Percentiles rank a stretch among this genome's conserved stretches.
phyloP scores from a whole-genome alignment of 2,329 filamentous ascomycete genomes.

The Cladosporium sp. region DNA sequence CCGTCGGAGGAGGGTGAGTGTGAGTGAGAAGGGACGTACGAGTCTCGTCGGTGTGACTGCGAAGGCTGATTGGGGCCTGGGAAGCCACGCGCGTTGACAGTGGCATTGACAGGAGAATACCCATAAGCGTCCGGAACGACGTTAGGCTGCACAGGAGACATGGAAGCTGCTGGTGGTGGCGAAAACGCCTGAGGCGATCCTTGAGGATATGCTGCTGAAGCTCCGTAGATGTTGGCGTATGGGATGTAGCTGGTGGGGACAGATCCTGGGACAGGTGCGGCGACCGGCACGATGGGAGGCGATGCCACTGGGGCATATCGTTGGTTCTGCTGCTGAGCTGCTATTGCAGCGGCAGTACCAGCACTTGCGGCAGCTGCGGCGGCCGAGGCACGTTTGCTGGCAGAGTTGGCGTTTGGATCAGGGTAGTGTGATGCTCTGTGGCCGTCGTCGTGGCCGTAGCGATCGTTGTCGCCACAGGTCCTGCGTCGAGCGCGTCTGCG shows the following conservation, averaged over 20 bases:
- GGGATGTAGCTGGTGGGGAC: conserved; percentile 33
- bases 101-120: not conserved
- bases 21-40: not conserved
- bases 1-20: conserved; percentile 22
- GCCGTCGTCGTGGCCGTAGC: conserved; percentile 27
- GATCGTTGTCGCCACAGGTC: conserved; percentile 24
- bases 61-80: not conserved
- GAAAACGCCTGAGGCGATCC: conserved; percentile 7
- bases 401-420: conserved; percentile 7
- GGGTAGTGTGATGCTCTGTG: not conserved
- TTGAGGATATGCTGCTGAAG: not conserved
- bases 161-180: conserved; percentile 24
- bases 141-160: conserved; percentile 28
- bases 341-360: conserved; percentile 23
- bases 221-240: conserved; percentile 38
- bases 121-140: conserved; percentile 15
- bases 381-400: conserved; percentile 16
- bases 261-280: not conserved
- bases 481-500: conserved; percentile 9
- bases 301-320: not conserved
- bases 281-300: not conserved
- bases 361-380: conserved; percentile 23
- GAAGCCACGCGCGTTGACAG: not conserved
- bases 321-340: not conserved
- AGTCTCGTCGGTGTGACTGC: not conserved